Conservation (phyloP, 2,329 filamentous ascomycete genomes). For the Tolypocladium album region DNA sequence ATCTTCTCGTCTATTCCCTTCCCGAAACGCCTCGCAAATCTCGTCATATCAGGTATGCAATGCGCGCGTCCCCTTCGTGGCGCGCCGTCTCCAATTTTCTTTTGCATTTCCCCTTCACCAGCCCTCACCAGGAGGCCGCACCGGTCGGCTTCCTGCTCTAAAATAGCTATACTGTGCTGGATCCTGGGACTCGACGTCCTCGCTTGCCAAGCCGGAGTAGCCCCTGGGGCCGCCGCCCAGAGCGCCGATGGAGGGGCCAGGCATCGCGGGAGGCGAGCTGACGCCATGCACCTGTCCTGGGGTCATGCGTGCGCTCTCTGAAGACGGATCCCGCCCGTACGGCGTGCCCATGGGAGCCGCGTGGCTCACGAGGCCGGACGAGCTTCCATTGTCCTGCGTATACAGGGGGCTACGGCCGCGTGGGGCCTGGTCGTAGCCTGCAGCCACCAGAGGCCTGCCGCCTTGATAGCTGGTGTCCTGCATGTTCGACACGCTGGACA, state of each 20-base stretch:
- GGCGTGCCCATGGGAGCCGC: slow-evolving; percentile 35
- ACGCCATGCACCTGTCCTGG: slow-evolving; percentile 6
- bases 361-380: slow-evolving; percentile 25
- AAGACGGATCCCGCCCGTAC: slow-evolving; percentile 11
- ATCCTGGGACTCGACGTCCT: slow-evolving; percentile 24
- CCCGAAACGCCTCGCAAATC: slow-evolving; percentile 8
- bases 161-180: slow-evolving; percentile 48
- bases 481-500: slow-evolving; percentile 8
- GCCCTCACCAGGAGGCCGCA: slow-evolving; percentile 25
- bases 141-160: slow-evolving; percentile 23
- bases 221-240: slow-evolving; percentile 47
- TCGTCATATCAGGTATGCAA: neutral
- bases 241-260: slow-evolving; percentile 36
- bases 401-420: slow-evolving; percentile 39
- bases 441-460: slow-evolving; percentile 9
- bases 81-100: neutral
- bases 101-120: slow-evolving; percentile 17
- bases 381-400: slow-evolving; percentile 39
- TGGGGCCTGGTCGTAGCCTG: slow-evolving; percentile 11
- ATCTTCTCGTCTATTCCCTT: slow-evolving; percentile 6
- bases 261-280: slow-evolving; percentile 9
- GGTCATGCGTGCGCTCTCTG: slow-evolving; percentile 14
- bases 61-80: neutral
- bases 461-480: slow-evolving; percentile 18
- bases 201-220: slow-evolving; percentile 46